Percentiles rank a stretch among this genome's conserved stretches.
Conservation (phyloP, 2,329 filamentous ascomycete species). For the Coleophoma crateriformis region DNA sequence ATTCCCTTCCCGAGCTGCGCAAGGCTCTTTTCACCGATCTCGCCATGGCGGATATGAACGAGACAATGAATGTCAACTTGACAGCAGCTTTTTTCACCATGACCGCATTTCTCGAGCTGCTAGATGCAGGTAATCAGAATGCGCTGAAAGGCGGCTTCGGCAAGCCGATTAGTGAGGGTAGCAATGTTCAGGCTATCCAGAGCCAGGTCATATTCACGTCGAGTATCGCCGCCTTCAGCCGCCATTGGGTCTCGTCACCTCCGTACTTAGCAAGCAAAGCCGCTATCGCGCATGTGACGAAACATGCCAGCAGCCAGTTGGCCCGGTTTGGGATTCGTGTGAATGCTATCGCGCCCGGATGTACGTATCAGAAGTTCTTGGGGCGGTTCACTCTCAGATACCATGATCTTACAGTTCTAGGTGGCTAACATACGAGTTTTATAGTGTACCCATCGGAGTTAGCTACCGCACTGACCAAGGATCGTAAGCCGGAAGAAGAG, state of each 20-base stretch:
- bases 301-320: too few species aligned
- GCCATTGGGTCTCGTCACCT: conserved; percentile 65
- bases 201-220: conserved; percentile 65
- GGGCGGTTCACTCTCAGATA: too few species aligned
- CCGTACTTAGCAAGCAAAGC: conserved; percentile 74
- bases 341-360: too few species aligned
- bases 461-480: background rate
- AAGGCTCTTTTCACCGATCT: conserved; percentile 45
- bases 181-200: conserved; percentile 32
- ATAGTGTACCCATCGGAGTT: conserved; percentile 8
- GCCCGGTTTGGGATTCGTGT: too few species aligned
- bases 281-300: conserved; percentile 58
- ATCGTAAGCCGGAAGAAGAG: conserved; percentile 24
- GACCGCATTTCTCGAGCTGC: conserved; percentile 61
- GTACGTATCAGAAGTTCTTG: too few species aligned
- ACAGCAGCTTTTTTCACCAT: conserved; percentile 63
- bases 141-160: too few species aligned
- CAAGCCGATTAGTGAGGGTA: conserved; percentile 30
- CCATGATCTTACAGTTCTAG: too few species aligned
- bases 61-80: conserved; percentile 55
- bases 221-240: conserved; percentile 68
- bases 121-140: conserved; percentile 53
- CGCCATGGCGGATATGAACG: conserved; percentile 55
- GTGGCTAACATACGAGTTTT: conserved; percentile 15
- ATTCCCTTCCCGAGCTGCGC: conserved; percentile 11